Conservation (phyloP, 768 basidiomycete genomes). For the Lactarius akahatsu region DNA sequence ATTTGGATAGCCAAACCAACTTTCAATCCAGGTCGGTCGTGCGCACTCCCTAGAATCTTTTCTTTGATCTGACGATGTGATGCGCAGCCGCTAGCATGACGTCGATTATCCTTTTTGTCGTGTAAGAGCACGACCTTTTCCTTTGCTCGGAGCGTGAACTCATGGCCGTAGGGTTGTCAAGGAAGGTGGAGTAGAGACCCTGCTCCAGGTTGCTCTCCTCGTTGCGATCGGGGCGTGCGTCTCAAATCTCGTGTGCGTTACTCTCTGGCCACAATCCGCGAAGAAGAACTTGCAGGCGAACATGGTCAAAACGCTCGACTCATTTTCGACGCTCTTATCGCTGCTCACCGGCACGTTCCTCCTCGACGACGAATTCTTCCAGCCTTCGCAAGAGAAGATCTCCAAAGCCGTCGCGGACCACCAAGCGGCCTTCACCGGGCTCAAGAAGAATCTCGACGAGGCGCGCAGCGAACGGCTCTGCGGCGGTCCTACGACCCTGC, state of each 20-base stretch:
- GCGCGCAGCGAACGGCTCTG: constrained; percentile 81
- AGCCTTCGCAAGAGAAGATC: constrained; percentile 59
- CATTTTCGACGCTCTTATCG: constrained; percentile 81
- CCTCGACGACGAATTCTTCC: constrained; percentile 63
- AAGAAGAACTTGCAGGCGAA: constrained; percentile 77
- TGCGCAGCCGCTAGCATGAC: constrained; percentile 78
- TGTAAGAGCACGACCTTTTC: constrained; percentile 45
- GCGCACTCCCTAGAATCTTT: not conserved
- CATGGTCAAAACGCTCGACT: constrained; percentile 83
- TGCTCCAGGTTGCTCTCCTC: constrained; percentile 74
- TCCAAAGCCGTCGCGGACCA: constrained; percentile 82
- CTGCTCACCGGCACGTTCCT: constrained; percentile 86
- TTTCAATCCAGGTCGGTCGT: constrained; percentile 74
- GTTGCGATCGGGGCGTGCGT: constrained; percentile 72
- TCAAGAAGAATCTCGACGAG: constrained; percentile 84
- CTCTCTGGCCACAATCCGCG: constrained; percentile 84
- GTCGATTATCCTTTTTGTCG: constrained; percentile 78
- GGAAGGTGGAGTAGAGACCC: constrained; percentile 78
- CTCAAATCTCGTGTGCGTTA: constrained; percentile 82
- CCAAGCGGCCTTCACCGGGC: constrained; percentile 83
- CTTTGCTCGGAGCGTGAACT: not conserved
- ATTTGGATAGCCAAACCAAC: constrained; percentile 86
- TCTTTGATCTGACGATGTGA: constrained; percentile 2
- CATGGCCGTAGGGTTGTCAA: constrained; percentile 62
- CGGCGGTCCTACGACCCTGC: constrained; percentile 31